phyloP scores from a whole-genome alignment of 495 filamentous ascomycete genomes.

The Astrothelium macrocarpum region DNA sequence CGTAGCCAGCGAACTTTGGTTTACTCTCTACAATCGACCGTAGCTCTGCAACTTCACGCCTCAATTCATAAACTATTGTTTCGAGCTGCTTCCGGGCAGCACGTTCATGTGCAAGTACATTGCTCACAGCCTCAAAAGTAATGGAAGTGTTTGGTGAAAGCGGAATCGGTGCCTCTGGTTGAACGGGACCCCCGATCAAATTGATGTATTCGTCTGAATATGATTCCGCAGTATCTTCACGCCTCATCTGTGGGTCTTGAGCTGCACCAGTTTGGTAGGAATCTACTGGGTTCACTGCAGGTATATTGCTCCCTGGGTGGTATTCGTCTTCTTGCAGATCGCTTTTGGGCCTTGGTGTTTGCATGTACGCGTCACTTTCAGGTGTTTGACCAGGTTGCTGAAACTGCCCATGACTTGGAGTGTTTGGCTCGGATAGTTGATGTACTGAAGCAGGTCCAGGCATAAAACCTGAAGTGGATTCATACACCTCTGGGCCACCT shows the following conservation, averaged over 20 bases:
- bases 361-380: neutral
- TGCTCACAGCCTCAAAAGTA: neutral
- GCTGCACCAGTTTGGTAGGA: neutral
- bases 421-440: neutral
- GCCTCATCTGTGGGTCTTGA: neutral
- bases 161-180: neutral
- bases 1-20: neutral
- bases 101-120: constrained; percentile 3
- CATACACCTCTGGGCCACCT: neutral
- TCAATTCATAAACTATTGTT: neutral
- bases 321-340: neutral
- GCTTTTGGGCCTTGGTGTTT: neutral
- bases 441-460: neutral
- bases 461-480: neutral
- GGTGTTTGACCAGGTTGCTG: neutral
- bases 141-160: neutral
- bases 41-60: neutral
- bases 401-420: neutral
- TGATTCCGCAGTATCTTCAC: neutral
- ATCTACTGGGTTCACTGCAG: neutral
- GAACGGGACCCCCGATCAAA: neutral
- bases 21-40: neutral
- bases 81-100: constrained; percentile 1
- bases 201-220: neutral
- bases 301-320: neutral